A percentile compares a stretch with the other conserved stretches of the same genome.
Conservation (phyloP, 305 asterid species). For the Solanum hybrid region DNA sequence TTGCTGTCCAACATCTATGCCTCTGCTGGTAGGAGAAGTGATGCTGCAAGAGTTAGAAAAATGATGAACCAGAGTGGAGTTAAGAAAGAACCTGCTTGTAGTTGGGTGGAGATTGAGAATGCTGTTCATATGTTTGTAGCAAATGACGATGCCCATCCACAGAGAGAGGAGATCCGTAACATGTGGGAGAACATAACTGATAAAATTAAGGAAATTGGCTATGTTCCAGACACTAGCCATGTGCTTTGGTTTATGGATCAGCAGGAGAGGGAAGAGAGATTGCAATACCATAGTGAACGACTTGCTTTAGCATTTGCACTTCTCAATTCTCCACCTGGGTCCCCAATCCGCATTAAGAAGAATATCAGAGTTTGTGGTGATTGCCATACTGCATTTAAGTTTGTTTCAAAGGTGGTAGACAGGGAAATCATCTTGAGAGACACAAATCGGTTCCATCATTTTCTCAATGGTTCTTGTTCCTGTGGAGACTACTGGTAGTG, state of each 20-base stretch:
- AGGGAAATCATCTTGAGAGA: constrained; percentile 78
- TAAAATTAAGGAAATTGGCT: constrained; percentile 54
- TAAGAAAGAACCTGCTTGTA: constrained; percentile 88
- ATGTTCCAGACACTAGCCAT: constrained; percentile 70
- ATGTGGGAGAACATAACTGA: constrained; percentile 57
- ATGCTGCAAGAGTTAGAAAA: constrained; percentile 75
- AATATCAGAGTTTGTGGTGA: constrained; percentile 88
- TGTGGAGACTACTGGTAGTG: constrained; percentile 83
- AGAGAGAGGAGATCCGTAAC: constrained; percentile 37
- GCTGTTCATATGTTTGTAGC: constrained; percentile 67
- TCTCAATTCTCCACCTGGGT: constrained; percentile 42
- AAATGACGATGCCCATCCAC: constrained; percentile 61
- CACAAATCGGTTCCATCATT: constrained; percentile 77
- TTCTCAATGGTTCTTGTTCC: constrained; percentile 66
- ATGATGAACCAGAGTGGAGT: constrained; percentile 65
- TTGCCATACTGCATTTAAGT: constrained; percentile 69
- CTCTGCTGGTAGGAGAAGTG: constrained; percentile 56
- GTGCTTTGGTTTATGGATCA: constrained; percentile 59
- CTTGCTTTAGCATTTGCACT: constrained; percentile 83
- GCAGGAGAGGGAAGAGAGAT: constrained; percentile 61
- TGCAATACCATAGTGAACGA: constrained; percentile 75
- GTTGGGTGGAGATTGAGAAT: constrained; percentile 86
- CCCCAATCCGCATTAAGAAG: constrained; percentile 68
- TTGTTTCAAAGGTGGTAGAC: constrained; percentile 47
- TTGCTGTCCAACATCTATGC: constrained; percentile 73